Base-by-base conservation (phyloP, 768 basidiomycete species). In the Hygrophoropsis aurantiaca region DNA sequence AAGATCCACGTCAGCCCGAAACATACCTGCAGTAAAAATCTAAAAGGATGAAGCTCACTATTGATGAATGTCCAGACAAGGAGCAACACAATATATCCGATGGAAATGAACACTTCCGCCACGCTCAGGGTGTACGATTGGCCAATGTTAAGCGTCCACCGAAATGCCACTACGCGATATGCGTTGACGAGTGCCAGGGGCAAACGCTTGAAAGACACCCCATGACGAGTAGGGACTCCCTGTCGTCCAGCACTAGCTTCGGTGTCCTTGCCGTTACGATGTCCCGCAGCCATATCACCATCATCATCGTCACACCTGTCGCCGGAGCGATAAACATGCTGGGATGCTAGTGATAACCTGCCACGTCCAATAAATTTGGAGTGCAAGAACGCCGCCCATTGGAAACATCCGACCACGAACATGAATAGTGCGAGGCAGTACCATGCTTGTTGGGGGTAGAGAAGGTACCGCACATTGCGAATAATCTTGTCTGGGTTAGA, bases 161-260 rank as follows among this genome's bases (percentile, higher is more conserved):
- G 75, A 55, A 81, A 82, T 5, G 73, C 71, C n/a, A 74, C 47
- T 18, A 80, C 73, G 18, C 74, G 71, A 59, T 80, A 80, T 5
- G 58, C 60, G 11, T 78, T 70, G 26, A 69, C 58, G 16, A 69
- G 23, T 1, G 73, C 75, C n/a, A 57, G 50, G 1, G 71, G 68
- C 6, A 74, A 46, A 24, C 70, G 66, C 24, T 55, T 30, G 66
- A 73, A 48, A 64, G 71, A 63, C 75, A 76, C 7, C 55, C 61
- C 18, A 62, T 64, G 5, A 58, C 48, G 38, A 72, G 16, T 11
- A 16, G 24, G 46, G 13, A 47, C 34, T 64, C 63, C 37, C 54
- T 54, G 13, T 65, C 63, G n/a, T n/a, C n/a, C n/a, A n/a, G n/a
- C n/a, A n/a, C n/a, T n/a, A n/a, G n/a, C n/a, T n/a, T n/a, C n/a